phyloP scores from a whole-genome alignment of 371 early-diverging fungal species.

The Mortierella sp. region DNA sequence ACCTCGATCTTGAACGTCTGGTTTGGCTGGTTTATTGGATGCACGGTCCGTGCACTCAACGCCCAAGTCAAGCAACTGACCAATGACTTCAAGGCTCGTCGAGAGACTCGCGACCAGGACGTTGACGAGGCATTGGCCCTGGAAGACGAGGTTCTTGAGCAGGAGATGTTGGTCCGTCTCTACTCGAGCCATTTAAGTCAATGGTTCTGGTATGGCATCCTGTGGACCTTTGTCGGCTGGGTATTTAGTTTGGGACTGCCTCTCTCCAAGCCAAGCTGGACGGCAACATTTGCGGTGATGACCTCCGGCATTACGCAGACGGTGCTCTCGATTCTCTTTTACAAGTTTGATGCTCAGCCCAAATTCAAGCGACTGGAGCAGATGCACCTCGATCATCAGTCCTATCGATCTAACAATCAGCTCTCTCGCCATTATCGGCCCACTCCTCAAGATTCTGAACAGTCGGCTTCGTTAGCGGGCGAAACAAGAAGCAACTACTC shows the following conservation, averaged over 20 bases:
- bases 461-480: neutral
- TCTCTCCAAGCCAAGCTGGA: constrained; percentile 64
- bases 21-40: constrained; percentile 59
- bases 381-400: constrained; percentile 26
- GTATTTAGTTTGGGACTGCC: constrained; percentile 55
- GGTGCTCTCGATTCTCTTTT: constrained; percentile 47
- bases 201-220: constrained; percentile 51
- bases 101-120: neutral
- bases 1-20: constrained; percentile 57
- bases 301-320: constrained; percentile 50
- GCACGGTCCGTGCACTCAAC: constrained; percentile 42
- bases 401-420: constrained; percentile 19
- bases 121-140: constrained; percentile 1
- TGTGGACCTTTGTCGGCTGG: constrained; percentile 51
- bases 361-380: constrained; percentile 29
- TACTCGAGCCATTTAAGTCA: constrained; percentile 20
- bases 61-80: constrained; percentile 28
- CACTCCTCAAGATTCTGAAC: constrained; percentile 10
- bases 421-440: constrained; percentile 11
- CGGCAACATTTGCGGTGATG: constrained; percentile 58
- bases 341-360: constrained; percentile 47
- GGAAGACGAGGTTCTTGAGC: constrained; percentile 25
- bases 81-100: constrained; percentile 26
- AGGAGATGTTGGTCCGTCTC: constrained; percentile 29
- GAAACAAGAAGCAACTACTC: constrained; percentile 27